Base-by-base conservation (phyloP, 495 filamentous ascomycete species). In the Podospora fimiseda region DNA sequence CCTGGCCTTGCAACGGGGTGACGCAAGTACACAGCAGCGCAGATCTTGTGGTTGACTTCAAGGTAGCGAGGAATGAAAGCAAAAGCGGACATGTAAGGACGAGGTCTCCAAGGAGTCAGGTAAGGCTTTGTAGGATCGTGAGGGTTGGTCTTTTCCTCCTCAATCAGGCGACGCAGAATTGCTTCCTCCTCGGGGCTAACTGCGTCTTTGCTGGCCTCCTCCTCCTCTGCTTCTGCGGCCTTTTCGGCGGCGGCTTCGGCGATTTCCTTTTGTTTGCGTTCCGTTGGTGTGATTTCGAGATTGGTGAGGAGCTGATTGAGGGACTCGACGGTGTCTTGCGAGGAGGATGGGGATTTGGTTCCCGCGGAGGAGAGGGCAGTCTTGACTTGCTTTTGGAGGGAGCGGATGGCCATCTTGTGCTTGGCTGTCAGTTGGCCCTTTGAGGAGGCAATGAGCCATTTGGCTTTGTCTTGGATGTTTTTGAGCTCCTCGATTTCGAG, bases 11-110 rank as follows among this genome's bases (percentile, higher is more conserved):
- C 94, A 43, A 96, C 94, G 2, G 93, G 94, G 74, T 97, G 90
- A 55, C 93, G 80, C 55, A 98, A 71, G 71, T 97, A 98, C 38
- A 98, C 92, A 16, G 93, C 93, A 14, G 90, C 82, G 72, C 93
- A 97, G 60, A 96, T 86, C 60, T 87, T 90, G 65, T 92, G 91
- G 75, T 96, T 96, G 62, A 98, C 93, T 74, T 98, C 93, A 52
- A 98, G 79, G 71, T 95, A 98, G 52, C 87, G 77, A 18, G 93
- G 93, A 53, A 98, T 89, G 68, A 96, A 96, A 13, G 90, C 90
- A 67, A 97, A 98, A 2, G 90, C 82, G 16, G 78, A 74, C 87
- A 98, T 91, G 74, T 80, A 97, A 44, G 83, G 76, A 38, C 90
- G 75, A n/a, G 93, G 93, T 23, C 74, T 66, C 93, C 93, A 98